phyloP scores from a whole-genome alignment of 495 filamentous ascomycete genomes.

The Aspergillus hancockii region DNA sequence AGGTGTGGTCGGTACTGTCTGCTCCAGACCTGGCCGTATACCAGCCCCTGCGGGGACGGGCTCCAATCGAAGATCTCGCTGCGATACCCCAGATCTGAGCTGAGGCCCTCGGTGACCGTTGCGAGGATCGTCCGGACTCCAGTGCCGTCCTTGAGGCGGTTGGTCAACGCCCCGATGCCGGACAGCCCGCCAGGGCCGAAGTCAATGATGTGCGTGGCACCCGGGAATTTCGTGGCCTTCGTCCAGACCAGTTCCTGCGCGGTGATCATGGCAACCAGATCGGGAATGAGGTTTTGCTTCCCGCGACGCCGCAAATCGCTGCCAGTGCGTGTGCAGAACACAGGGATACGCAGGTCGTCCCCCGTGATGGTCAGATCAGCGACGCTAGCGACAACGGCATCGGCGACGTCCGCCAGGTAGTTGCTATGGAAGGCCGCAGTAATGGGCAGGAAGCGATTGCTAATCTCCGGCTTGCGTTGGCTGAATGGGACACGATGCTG shows the following conservation, averaged over 20 bases:
- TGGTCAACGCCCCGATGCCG: too few relatives aligned
- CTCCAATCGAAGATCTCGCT: slow-evolving; percentile 17
- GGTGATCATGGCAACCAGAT: slow-evolving; percentile 27
- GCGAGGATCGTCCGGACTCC: too few relatives aligned
- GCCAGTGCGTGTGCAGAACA: slow-evolving; percentile 36
- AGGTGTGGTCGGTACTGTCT: slow-evolving; percentile 23
- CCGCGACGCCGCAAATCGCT: slow-evolving; percentile 20
- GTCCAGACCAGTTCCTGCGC: slow-evolving; percentile 18
- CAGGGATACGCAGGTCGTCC: slow-evolving; percentile 27
- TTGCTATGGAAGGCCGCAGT: slow-evolving; percentile 36
- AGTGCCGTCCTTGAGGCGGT: too few relatives aligned
- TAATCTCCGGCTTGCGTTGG: slow-evolving; percentile 21
- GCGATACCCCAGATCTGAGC: slow-evolving; percentile 18
- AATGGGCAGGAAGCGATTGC: slow-evolving; percentile 29
- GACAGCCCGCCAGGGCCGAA: too few relatives aligned
- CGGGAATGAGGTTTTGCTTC: slow-evolving; percentile 14
- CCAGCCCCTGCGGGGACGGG: slow-evolving; percentile 11
- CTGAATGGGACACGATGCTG: slow-evolving; percentile 25
- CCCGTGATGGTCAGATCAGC: slow-evolving; percentile 13
- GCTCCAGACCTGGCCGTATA: slow-evolving; percentile 19
- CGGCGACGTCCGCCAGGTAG: slow-evolving; percentile 26
- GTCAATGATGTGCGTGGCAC: too few relatives aligned
- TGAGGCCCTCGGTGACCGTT: too few relatives aligned
- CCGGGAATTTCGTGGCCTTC: neutral
- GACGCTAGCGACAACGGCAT: slow-evolving; percentile 20